phyloP scores from a whole-genome alignment of 805 yeast species.

The Metschnikowia continentalis region DNA sequence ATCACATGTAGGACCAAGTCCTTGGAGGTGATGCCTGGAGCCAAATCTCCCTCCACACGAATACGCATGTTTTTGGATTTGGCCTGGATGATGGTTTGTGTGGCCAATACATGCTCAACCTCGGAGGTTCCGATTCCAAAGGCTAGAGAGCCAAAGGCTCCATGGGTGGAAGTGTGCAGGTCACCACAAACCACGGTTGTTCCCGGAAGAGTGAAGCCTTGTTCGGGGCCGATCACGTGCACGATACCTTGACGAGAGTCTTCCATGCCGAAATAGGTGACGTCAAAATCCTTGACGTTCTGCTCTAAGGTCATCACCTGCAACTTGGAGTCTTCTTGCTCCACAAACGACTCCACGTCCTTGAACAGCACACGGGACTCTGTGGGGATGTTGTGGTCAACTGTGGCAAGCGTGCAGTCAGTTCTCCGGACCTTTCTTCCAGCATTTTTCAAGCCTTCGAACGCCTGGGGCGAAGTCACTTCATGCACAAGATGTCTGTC shows the following conservation, averaged over 20 bases:
- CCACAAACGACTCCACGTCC: slow-evolving; percentile 72
- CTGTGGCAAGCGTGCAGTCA: slow-evolving; percentile 92
- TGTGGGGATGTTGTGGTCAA: slow-evolving; percentile 97
- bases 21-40: slow-evolving; percentile 91
- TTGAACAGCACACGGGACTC: slow-evolving; percentile 75
- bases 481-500: slow-evolving; percentile 98
- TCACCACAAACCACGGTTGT: slow-evolving; percentile 99
- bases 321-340: slow-evolving; percentile 85
- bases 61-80: slow-evolving; percentile 96
- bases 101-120: slow-evolving; percentile 97
- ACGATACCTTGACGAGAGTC: slow-evolving; percentile 97
- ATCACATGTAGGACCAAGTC: slow-evolving; percentile 92
- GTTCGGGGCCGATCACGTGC: slow-evolving; percentile 98
- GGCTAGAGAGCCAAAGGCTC: slow-evolving; percentile 96
- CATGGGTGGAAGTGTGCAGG: slow-evolving; percentile 97
- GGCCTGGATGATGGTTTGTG: slow-evolving; percentile 92
- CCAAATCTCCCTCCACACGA: slow-evolving; percentile 74
- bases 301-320: slow-evolving; percentile 92
- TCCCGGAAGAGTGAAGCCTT: slow-evolving; percentile 97
- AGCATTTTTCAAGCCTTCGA: slow-evolving; percentile 89
- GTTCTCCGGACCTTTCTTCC: slow-evolving; percentile 85
- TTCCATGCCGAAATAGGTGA: slow-evolving; percentile 91
- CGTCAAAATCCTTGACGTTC: slow-evolving; percentile 84
- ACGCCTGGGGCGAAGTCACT: slow-evolving; percentile 98
- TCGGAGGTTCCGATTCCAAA: slow-evolving; percentile 99